These are phyloP conservation scores for Penicillium waksmanii DNA, from an alignment of 495 filamentous ascomycete species.

Conservation along the genomic window DNA sequence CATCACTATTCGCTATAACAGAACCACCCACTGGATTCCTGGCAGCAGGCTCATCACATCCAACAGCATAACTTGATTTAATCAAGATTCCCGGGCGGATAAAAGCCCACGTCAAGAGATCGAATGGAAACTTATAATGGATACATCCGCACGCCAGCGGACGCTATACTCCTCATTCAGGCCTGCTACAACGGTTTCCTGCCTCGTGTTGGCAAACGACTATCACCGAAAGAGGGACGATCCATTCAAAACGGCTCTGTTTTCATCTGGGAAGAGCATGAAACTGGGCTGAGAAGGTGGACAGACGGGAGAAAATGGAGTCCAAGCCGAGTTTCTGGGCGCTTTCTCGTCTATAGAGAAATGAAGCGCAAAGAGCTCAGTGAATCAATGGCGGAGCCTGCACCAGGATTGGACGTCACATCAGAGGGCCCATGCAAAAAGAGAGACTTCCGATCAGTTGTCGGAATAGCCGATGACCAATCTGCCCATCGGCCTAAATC, in stretches of 20 bases:
- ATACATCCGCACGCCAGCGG: constrained; percentile 2
- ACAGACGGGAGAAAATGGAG: constrained; percentile 5
- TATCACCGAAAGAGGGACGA: constrained; percentile 5
- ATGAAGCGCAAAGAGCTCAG: background rate
- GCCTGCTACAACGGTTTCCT: constrained; percentile 1
- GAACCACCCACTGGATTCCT: no score
- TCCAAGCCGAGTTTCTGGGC: background rate
- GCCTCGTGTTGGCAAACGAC: background rate
- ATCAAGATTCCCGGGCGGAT: no score
- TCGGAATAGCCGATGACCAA: background rate
- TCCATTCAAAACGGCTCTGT: background rate
- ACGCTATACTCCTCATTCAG: background rate
- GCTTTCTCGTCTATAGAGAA: constrained; percentile 1
- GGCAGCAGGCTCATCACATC: no score
- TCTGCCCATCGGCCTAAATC: background rate
- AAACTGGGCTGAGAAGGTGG: constrained; percentile 6
- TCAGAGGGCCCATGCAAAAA: background rate
- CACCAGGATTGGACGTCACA: background rate
- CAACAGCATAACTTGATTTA: no score
- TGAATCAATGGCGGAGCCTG: background rate
- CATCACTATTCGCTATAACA: no score
- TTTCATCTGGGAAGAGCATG: constrained; percentile 5
- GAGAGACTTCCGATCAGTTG: constrained; percentile 5
- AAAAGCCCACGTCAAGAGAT: no score
- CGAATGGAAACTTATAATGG: constrained; percentile 5